A percentile compares a stretch with the other conserved stretches of the same genome.
phyloP scores from a whole-genome alignment of 805 yeast species.

The Yarrowia hollandica region DNA sequence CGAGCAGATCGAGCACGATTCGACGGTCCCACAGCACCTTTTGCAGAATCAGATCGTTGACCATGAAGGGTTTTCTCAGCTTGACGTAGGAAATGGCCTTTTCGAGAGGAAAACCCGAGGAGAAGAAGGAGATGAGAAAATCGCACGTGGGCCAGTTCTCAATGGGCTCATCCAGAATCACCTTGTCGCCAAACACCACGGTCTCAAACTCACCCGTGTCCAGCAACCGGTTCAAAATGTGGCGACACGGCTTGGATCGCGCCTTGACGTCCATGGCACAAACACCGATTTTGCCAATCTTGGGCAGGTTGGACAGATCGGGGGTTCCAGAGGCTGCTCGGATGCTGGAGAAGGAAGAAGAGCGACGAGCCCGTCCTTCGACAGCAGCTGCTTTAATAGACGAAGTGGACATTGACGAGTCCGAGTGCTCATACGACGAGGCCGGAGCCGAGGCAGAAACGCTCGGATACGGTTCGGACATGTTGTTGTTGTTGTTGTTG shows the following conservation, averaged over 20 bases:
- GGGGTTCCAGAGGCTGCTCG: conserved; percentile 27
- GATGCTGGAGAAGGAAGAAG: conserved; percentile 9
- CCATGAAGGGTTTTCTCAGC: conserved; percentile 81
- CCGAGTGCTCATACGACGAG: conserved; percentile 4
- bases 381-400: conserved; percentile 22
- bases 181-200: conserved; percentile 95
- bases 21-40: conserved; percentile 98
- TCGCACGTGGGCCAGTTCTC: conserved; percentile 99
- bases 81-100: conserved; percentile 91
- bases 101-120: conserved; percentile 94
- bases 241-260: conserved; percentile 91
- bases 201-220: conserved; percentile 96
- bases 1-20: conserved; percentile 73
- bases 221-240: conserved; percentile 80
- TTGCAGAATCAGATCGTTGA: conserved; percentile 88
- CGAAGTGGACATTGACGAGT: conserved; percentile 24
- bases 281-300: conserved; percentile 90
- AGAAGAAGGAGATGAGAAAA: conserved; percentile 86
- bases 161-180: conserved; percentile 84
- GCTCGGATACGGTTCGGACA: conserved; percentile 2
- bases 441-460: conserved; percentile 20
- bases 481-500: no score
- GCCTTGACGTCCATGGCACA: conserved; percentile 99
- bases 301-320: conserved; percentile 32
- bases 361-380: conserved; percentile 10